These are phyloP conservation scores for Pleurotus sapidus DNA, from an alignment of 768 basidiomycete genomes.

Conservation along the genomic window DNA sequence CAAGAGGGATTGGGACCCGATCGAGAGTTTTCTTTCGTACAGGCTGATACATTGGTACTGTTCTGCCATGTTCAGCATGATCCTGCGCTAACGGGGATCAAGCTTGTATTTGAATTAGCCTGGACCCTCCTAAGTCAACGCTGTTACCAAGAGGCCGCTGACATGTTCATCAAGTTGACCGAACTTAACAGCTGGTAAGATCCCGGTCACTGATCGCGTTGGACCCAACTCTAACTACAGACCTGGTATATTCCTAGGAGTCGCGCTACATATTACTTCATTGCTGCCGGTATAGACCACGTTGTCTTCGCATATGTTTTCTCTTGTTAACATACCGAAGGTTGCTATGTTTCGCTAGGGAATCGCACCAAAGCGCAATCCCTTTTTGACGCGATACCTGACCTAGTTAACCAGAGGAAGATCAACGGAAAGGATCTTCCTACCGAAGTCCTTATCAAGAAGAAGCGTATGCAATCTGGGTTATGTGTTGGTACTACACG, in stretches of 20 bases:
- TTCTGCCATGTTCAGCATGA: neutral
- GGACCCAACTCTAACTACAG: neutral
- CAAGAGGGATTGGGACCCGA: conserved; percentile 53
- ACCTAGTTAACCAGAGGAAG: conserved; percentile 56
- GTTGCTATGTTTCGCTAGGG: conserved; percentile 61
- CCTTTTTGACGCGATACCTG: conserved; percentile 61
- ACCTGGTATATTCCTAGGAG: conserved; percentile 42
- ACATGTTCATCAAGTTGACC: conserved; percentile 61
- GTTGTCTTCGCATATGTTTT: conserved; percentile 11
- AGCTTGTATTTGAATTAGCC: conserved; percentile 77
- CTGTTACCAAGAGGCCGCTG: conserved; percentile 65
- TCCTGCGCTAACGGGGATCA: neutral
- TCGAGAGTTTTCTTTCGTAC: conserved; percentile 55
- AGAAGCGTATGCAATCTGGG: conserved; percentile 51
- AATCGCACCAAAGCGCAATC: conserved; percentile 56
- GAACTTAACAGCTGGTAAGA: conserved; percentile 69
- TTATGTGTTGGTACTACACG: neutral
- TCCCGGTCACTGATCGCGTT: neutral
- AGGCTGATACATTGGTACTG: conserved; percentile 68
- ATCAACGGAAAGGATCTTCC: conserved; percentile 67
- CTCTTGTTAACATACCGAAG: conserved; percentile 21
- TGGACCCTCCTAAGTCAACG: conserved; percentile 70
- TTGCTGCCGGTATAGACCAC: conserved; percentile 54
- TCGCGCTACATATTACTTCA: conserved; percentile 76
- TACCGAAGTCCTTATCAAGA: conserved; percentile 75